Evolutionary conservation across 345 rosid species (phyloP).

Genomic region (Capsella bursapastoris): DNA sequence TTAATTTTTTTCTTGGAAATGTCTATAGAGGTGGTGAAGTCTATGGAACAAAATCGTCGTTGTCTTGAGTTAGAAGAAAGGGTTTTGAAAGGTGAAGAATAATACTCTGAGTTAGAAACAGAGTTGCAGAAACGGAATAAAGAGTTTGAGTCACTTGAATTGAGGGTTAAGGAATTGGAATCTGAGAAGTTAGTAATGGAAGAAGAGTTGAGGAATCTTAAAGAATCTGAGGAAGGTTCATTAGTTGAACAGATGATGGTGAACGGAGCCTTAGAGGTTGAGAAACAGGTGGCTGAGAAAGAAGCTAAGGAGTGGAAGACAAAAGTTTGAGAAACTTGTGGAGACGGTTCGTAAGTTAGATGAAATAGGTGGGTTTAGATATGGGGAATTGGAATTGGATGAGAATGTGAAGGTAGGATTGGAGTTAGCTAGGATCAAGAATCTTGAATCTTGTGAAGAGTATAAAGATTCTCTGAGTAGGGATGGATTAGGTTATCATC

Average conservation of each 20-base stretch:
- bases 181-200: constrained; percentile 40
- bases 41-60: constrained; percentile 18
- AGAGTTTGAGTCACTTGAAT: constrained; percentile 42
- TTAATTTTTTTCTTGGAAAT: background rate
- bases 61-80: constrained; percentile 44
- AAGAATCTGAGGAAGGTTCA: constrained; percentile 42
- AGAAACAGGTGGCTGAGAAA: constrained; percentile 58
- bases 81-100: constrained; percentile 49
- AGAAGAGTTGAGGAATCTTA: constrained; percentile 26
- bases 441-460: constrained; percentile 21
- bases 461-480: background rate
- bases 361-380: constrained; percentile 19
- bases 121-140: constrained; percentile 47
- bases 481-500: constrained; percentile 31
- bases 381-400: constrained; percentile 22
- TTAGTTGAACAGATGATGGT: constrained; percentile 54
- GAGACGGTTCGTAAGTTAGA: constrained; percentile 37
- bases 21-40: background rate
- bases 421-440: constrained; percentile 16
- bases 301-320: constrained; percentile 58
- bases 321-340: constrained; percentile 58
- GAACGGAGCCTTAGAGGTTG: constrained; percentile 51
- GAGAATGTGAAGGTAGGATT: constrained; percentile 35
- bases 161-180: constrained; percentile 47
- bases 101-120: constrained; percentile 49